Evolutionary conservation across 78 protist genomes (phyloP), one percentile per base, ranked within the genome.

Genomic region (Isochrysis galbana): DNA sequence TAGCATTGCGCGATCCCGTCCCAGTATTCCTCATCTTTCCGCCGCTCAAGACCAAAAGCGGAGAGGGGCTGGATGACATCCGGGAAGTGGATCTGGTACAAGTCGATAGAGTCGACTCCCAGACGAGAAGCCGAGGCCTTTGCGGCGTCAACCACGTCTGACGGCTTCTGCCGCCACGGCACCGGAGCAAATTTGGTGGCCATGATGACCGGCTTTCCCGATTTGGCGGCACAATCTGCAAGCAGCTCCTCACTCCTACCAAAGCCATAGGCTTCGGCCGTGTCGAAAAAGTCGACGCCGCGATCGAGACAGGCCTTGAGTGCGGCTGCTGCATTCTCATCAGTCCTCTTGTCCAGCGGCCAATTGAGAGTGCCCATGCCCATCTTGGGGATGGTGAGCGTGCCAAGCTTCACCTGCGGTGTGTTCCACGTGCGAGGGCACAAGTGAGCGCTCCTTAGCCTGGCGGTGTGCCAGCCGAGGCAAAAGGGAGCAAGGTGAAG

Each of bases 21-120:
- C 88, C 88, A 82, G 88, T 82, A 82, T 25, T 5, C 38, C 88
- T 82, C 88, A 36, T 82, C 88, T 36, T 82, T 82, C 14, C 51
- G 47, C 41, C 51, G 61, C 41, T 45, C 39, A 36, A 44, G 22
- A 19, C 88, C 88, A 3, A 82, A 44, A 21, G 88, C 88, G 7
- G 5, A 0, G 61, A 82, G 36, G 36, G 88, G 88, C 88, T 82
- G 88, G 25, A 82, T 0, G 47, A 82, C 19, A 55, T 82, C 88
- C 3, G 88, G 88, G 39, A 22, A 82, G 7, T 82, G 88, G 39
- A 82, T 44, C 88, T 82, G 88, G 51, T 82, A 82, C 61, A 82
- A 38, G 38, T 19, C 39, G 61, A 82, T 45, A 14, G 34, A 0
- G 39, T 44, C 38, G 29, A 82, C 88, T 22, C 88, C 88, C 26